phyloP scores from a whole-genome alignment of 129 eudicot genomes.

The Chrysanthemum seticuspe region DNA sequence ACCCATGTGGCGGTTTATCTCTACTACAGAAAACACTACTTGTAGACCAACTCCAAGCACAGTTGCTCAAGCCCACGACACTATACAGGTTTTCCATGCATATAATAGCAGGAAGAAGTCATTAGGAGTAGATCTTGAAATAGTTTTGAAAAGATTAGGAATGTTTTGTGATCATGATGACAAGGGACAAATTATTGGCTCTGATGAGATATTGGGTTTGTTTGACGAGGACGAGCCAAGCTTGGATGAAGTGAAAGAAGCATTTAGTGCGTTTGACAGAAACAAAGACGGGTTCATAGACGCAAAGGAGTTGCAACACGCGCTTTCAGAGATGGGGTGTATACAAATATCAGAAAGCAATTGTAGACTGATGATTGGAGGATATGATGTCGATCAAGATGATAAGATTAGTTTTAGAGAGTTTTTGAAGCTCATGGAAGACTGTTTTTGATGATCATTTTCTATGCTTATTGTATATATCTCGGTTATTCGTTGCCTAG shows the following conservation, averaged over 20 bases:
- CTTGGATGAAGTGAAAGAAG: constrained; percentile 60
- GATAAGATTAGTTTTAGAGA: constrained; percentile 50
- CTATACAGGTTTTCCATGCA: not conserved
- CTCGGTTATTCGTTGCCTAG: not conserved
- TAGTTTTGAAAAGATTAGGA: constrained; percentile 53
- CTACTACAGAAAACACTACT: not conserved
- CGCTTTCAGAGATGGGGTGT: constrained; percentile 43
- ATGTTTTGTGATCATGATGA: constrained; percentile 28
- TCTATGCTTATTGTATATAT: not conserved
- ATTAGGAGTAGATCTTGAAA: constrained; percentile 33
- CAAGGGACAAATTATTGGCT: constrained; percentile 12
- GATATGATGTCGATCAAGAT: constrained; percentile 51
- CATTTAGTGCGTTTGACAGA: constrained; percentile 57
- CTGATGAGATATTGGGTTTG: constrained; percentile 33
- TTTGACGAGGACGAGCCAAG: constrained; percentile 55
- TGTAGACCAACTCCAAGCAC: constrained; percentile 1
- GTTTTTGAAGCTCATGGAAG: constrained; percentile 54
- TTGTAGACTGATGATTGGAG: constrained; percentile 57
- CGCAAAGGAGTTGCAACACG: constrained; percentile 40
- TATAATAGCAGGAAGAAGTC: not conserved
- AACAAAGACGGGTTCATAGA: constrained; percentile 69
- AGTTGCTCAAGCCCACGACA: not conserved
- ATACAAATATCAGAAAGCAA: constrained; percentile 24
- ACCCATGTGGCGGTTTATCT: constrained; percentile 35
- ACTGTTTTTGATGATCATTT: constrained; percentile 34